Evolutionary conservation across 2,329 filamentous ascomycete genomes (phyloP).

Genomic region (Penicillium palitans): DNA sequence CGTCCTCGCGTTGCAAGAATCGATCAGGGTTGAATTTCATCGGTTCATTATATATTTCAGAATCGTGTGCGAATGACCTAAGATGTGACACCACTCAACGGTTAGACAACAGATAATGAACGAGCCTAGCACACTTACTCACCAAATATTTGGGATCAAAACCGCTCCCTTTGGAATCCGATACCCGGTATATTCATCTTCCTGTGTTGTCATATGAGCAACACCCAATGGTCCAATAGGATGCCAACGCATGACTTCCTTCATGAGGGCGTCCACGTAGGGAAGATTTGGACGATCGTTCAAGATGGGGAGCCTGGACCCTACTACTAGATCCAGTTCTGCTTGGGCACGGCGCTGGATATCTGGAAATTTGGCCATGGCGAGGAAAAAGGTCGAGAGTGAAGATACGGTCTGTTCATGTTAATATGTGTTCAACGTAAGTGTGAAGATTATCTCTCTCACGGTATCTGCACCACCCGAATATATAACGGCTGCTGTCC

Average conservation of each 20-base stretch:
- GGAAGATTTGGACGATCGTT: no score
- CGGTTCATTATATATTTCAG: slow-evolving; percentile 36
- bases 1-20: slow-evolving; percentile 40
- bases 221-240: background rate
- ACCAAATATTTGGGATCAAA: background rate
- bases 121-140: background rate
- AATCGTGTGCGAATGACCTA: slow-evolving; percentile 31
- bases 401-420: no score
- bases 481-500: background rate
- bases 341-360: no score
- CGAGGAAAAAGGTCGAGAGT: no score
- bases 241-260: no score
- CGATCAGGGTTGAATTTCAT: slow-evolving; percentile 47
- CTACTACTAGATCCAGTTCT: background rate
- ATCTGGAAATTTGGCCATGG: no score
- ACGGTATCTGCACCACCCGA: background rate
- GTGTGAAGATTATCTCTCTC: background rate
- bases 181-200: background rate
- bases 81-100: background rate
- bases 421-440: no score
- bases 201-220: background rate
- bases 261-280: no score
- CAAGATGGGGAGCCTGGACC: no score
- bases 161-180: background rate
- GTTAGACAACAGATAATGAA: background rate